Evolutionary conservation across 768 basidiomycete genomes (phyloP), one percentile per base, ranked within the genome.

Genomic region (Suillus placidus): DNA sequence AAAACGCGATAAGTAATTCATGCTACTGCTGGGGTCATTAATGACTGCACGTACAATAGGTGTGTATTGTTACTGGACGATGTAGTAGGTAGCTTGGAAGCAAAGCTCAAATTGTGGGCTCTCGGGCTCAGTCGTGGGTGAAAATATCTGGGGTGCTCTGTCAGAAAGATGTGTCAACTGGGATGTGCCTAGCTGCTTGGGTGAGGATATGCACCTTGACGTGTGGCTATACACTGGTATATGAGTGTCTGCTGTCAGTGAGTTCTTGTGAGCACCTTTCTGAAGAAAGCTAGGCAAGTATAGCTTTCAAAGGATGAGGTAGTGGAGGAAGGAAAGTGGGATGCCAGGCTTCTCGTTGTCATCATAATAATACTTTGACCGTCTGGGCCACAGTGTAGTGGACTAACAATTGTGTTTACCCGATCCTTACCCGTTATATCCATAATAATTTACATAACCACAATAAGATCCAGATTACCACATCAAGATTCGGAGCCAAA

Each of bases 361-460:
- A 23, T 42, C 30, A 60, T 58, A 58, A 58, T 60, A 56, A 56
- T 37, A 60, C 38, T 60, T 60, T 10, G 18, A 12, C 38, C 51
- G 51, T 16, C 51, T 40, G 26, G 37, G 14, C 57, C 37, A 58
- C 18, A 26, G 26, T 18, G 57, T 23, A 12, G 58, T 37, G 23
- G 38, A 58, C 37, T 54, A 62, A 58, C 49, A 73, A 76, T 75
- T 73, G 75, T 76, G 66, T 69, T 65, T 61, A 58, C 40, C 30
- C 45, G 45, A 49, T 55, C 56, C 3, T 63, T 69, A n/a, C 64
- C 67, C 42, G 56, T 66, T 77, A 73, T 71, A 61, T 71, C 68
- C 49, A 64, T 16, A 40, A 60, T 37, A 40, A 18, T 42, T 60
- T 60, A 60, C 58, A 30, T 60, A 60, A 60, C 58, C 66, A 77